Conservation (phyloP, 2,329 filamentous ascomycete species). For the Claviceps citrina region DNA sequence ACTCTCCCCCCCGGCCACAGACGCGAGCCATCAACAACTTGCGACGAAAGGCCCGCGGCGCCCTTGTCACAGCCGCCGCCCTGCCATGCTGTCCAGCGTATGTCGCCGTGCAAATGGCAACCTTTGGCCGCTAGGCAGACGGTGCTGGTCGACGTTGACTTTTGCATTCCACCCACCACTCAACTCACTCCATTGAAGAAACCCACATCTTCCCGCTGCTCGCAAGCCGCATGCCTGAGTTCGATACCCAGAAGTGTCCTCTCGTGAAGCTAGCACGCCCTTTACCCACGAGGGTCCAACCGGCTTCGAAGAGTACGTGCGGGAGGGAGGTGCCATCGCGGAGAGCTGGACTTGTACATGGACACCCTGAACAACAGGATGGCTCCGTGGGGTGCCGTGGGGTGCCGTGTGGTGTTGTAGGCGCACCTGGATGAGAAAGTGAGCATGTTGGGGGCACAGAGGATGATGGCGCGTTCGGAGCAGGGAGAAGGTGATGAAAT, state of each 20-base stretch:
- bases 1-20: not conserved
- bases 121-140: not conserved
- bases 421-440: conserved; percentile 77
- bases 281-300: conserved; percentile 69
- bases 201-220: conserved; percentile 64
- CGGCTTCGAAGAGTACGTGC: conserved; percentile 48
- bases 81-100: not conserved
- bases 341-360: conserved; percentile 45
- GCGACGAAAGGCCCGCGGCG: not conserved
- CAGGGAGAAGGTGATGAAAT: conserved; percentile 52
- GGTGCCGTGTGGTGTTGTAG: conserved; percentile 73
- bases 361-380: conserved; percentile 51
- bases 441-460: conserved; percentile 59
- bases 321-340: conserved; percentile 40
- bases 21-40: not conserved
- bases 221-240: conserved; percentile 64
- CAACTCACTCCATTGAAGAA: conserved; percentile 80
- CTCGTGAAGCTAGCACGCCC: conserved; percentile 58
- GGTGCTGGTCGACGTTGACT: no score
- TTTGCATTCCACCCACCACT: no score
- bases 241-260: conserved; percentile 38
- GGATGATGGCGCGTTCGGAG: conserved; percentile 79
- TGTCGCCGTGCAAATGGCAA: not conserved
- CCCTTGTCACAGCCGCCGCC: not conserved
- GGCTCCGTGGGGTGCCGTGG: conserved; percentile 63